Conservation (phyloP, 768 basidiomycete species). For the Harrya chromipes region DNA sequence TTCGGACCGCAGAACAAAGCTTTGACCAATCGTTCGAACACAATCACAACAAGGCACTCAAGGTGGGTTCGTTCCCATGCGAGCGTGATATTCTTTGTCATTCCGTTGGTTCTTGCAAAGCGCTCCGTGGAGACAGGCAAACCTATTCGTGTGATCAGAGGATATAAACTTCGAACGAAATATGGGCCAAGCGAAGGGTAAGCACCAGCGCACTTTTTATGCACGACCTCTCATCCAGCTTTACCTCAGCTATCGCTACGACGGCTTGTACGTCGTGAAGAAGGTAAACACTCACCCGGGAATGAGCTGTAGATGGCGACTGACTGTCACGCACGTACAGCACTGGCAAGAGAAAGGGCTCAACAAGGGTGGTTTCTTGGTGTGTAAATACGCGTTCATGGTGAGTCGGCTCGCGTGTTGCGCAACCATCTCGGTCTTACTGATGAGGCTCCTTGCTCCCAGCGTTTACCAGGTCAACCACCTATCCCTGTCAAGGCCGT, state of each 20-base stretch:
- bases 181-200: slow-evolving; percentile 83
- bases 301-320: background rate
- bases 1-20: slow-evolving; percentile 87
- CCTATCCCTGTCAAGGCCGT: slow-evolving; percentile 23
- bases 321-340: slow-evolving; percentile 29
- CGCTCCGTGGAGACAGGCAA: slow-evolving; percentile 74
- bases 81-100: background rate
- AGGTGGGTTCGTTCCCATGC: slow-evolving; percentile 35
- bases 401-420: slow-evolving; percentile 36
- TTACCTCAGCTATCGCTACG: slow-evolving; percentile 73
- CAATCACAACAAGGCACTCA: slow-evolving; percentile 63
- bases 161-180: slow-evolving; percentile 58
- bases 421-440: background rate
- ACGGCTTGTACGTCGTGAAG: slow-evolving; percentile 81
- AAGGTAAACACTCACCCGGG: slow-evolving; percentile 40
- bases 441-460: background rate
- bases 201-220: slow-evolving; percentile 3
- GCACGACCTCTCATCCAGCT: background rate
- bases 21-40: slow-evolving; percentile 81
- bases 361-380: slow-evolving; percentile 64
- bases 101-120: slow-evolving; percentile 34
- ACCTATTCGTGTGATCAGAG: slow-evolving; percentile 85
- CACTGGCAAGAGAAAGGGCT: slow-evolving; percentile 75
- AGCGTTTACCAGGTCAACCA: slow-evolving; percentile 28
- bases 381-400: slow-evolving; percentile 86